Base-by-base conservation (phyloP, 176 grass and related monocot genomes). In the Eleusine indica region DNA sequence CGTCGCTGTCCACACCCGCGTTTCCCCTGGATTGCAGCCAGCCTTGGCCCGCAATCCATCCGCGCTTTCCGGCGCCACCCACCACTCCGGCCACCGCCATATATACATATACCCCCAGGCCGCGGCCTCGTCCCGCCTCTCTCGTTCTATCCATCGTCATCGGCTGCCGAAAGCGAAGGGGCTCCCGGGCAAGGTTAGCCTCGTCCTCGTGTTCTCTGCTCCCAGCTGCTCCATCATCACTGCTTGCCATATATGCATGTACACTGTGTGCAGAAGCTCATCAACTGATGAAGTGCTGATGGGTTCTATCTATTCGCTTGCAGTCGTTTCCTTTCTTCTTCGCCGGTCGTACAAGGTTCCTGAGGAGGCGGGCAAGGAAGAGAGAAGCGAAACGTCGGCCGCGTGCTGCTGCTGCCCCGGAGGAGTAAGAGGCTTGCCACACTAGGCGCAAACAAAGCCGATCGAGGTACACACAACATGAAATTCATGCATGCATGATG, bases 1-100 rank as follows among this genome's bases (percentile, higher is more conserved):
- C 74, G 89, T 86, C 83, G 65, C 77, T 92, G 67, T 97, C 88
- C 47, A 68, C 9, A 68, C 9, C 78, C 86, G 84, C 90, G 80
- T 85, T 82, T 56, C 89, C 84, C 86, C 86, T 79, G 82, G 87
- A 90, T 87, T 85, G 89, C 47, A 88, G 67, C 82, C 61, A 86
- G 82, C 79, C 95, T 95, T 98, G 75, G 88, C 90, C 87, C 83
- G 86, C 89, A 98, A 94, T 98, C 89, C 88, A 91, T 94, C 90
- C 84, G 82, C 80, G 58, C 88, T 88, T 91, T 89, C 83, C 75
- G 84, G 83, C 84, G 38, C 76, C 66, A 76, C 66, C 84, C 71
- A 83, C 77, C 82, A 41, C 38, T 12, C 53, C 58, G 80, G 21
- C 83, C 83, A 68, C 58, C 83, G 32, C 44, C 12, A 77, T 78